phyloP scores from a whole-genome alignment of 1,284 basidiomycete genomes.

The Apiotrichum siamense region DNA sequence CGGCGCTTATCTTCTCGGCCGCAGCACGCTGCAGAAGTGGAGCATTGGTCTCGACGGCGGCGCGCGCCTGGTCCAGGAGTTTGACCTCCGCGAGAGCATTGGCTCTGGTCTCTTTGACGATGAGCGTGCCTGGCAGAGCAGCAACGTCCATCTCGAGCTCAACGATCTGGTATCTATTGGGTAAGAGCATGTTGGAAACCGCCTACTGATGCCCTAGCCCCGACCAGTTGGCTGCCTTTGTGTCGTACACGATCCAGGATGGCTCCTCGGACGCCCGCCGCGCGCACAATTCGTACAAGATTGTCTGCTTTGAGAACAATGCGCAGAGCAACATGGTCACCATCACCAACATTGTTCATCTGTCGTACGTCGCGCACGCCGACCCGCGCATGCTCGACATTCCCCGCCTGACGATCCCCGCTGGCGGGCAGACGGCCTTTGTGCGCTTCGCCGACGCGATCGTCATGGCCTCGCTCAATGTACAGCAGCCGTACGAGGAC shows the following conservation, averaged over 20 bases:
- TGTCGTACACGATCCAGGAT: constrained; percentile 31
- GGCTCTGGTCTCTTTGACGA: constrained; percentile 28
- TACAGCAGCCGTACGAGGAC: constrained; percentile 38
- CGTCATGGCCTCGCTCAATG: constrained; percentile 37
- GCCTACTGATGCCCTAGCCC: constrained; percentile 4
- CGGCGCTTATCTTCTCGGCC: constrained; percentile 31
- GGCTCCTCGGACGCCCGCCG: constrained; percentile 17
- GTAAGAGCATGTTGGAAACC: constrained; percentile 7
- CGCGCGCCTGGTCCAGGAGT: constrained; percentile 34
- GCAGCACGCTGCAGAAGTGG: constrained; percentile 39
- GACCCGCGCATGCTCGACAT: constrained; percentile 45
- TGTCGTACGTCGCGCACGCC: constrained; percentile 39
- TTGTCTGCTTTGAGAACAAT: constrained; percentile 30
- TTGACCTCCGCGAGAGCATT: constrained; percentile 31
- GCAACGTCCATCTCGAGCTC: constrained; percentile 31
- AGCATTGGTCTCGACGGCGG: constrained; percentile 24
- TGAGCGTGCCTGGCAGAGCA: constrained; percentile 18
- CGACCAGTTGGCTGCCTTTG: constrained; percentile 33
- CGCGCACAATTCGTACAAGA: constrained; percentile 26
- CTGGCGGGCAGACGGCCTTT: constrained; percentile 38
- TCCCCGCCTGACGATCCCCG: constrained; percentile 39
- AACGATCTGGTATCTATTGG: constrained; percentile 32
- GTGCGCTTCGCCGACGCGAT: constrained; percentile 45
- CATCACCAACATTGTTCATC: constrained; percentile 24
- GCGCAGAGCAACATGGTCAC: constrained; percentile 21